A percentile compares a stretch with the other conserved stretches of the same genome.
These are phyloP conservation scores for Citrullus mucosospermus DNA, from an alignment of 306 rosid species.

Conservation along the genomic window DNA sequence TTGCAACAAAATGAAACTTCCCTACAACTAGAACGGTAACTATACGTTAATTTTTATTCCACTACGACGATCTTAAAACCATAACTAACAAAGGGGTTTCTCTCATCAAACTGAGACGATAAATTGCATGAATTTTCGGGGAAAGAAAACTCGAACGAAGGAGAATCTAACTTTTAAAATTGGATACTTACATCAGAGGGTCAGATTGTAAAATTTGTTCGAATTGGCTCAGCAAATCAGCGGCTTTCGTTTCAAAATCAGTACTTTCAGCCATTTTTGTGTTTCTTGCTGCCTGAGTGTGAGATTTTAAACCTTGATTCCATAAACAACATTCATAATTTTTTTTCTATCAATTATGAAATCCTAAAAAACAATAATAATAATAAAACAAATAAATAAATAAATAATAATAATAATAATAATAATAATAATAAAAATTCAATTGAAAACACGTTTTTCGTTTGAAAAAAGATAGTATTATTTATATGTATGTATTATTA, in stretches of 20 bases:
- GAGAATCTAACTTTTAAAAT: neutral
- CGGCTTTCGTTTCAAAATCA: conserved; percentile 13
- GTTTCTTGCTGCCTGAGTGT: neutral
- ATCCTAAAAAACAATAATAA: too few species aligned
- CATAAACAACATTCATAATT: too few species aligned
- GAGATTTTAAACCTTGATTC: neutral
- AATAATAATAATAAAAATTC: too few species aligned
- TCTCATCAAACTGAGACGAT: neutral
- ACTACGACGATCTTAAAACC: neutral
- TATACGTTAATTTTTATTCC: neutral
- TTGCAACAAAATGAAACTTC: neutral
- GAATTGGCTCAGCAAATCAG: conserved; percentile 42
- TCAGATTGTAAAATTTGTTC: conserved; percentile 59
- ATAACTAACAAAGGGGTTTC: neutral
- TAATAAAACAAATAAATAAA: too few species aligned
- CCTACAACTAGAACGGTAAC: neutral
- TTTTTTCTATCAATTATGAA: too few species aligned
- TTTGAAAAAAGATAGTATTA: too few species aligned
- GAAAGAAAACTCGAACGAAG: neutral
- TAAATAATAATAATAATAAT: too few species aligned
- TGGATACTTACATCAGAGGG: conserved; percentile 45
- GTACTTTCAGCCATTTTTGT: conserved; percentile 23
- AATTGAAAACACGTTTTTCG: too few species aligned
- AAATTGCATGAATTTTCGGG: neutral
- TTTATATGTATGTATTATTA: too few species aligned